These are phyloP conservation scores for Fusarium luffae DNA, from an alignment of 2,329 filamentous ascomycete genomes.

Conservation along the genomic window DNA sequence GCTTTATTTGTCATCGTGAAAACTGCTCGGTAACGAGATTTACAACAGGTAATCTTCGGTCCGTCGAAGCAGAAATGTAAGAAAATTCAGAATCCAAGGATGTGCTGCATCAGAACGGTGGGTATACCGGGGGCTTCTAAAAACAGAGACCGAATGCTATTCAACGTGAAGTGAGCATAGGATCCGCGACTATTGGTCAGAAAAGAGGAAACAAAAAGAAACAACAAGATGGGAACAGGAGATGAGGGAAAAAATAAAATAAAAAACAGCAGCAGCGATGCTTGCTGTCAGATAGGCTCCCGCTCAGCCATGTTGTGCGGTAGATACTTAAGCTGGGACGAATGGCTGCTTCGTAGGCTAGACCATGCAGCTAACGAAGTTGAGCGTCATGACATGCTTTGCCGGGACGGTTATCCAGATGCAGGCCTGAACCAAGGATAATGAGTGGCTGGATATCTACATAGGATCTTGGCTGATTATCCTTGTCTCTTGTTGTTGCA, in stretches of 20 bases:
- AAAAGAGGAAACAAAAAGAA: conserved; percentile 1
- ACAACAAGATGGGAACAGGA: conserved; percentile 8
- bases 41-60: conserved; percentile 1
- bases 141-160: conserved; percentile 38
- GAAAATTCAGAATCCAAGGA: conserved; percentile 5
- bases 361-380: conserved; percentile 20
- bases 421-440: conserved; percentile 11
- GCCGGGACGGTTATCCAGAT: conserved; percentile 27
- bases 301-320: conserved; percentile 2
- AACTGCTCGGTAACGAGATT: conserved; percentile 1
- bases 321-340: neutral
- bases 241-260: neutral
- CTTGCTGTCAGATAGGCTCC: conserved; percentile 26
- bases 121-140: conserved; percentile 35
- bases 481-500: conserved; percentile 27
- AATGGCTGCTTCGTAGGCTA: conserved; percentile 7
- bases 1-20: conserved; percentile 2
- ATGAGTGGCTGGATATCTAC: conserved; percentile 15
- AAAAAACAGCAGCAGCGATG: conserved; percentile 4
- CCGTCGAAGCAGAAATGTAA: conserved; percentile 9
- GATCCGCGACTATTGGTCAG: conserved; percentile 37
- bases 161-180: conserved; percentile 36
- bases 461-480: conserved; percentile 11
- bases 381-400: conserved; percentile 27
- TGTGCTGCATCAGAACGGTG: conserved; percentile 19